Evolutionary conservation across 495 filamentous ascomycete species (phyloP), one percentile per base, ranked within the genome.

Genomic region (Lophiotrema nucula): DNA sequence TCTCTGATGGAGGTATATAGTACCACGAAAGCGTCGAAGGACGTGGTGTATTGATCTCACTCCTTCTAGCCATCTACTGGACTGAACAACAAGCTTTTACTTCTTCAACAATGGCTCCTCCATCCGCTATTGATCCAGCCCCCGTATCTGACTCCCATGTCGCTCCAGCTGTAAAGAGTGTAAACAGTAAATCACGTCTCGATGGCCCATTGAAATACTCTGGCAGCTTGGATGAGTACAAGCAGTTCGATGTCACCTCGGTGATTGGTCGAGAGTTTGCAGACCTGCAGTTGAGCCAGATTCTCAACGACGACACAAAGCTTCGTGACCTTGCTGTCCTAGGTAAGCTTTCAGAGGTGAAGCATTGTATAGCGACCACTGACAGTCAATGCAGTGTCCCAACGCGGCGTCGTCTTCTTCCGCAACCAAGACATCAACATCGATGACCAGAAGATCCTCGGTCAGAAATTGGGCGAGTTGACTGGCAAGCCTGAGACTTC

Each of bases 391-490:
- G n/a, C 19, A 59, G 60, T 64, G 18, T 58, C 60, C 13, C 55
- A 59, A 24, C 60, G 60, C 18, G 60, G 60, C 19, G 60, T 64
- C 18, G 54, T 58, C 46, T 64, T 64, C 60, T 59, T 64, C 47
- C 46, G 60, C 18, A 53, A 53, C 22, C 60, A 64, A 43, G 44
- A 59, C 24, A 21, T 64, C 22, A 45, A n/a, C 24, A 25, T 28
- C 18, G 55, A 58, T 1, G 31, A 26, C n/a, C 54, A 58, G 33
- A 58, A 64, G 27, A 21, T 16, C 2, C 26, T 64, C 2, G 35
- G n/a, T 1, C 54, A 64, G 47, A 21, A 35, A 12, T 22, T 59
- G 8, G 56, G 60, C 45, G 41, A 53, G 37, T 37, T 64, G 6
- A 58, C 60, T n/a, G 60, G 60, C 12, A 64, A 59, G 55, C 56